These are phyloP conservation scores for Vigna hirtella DNA, from an alignment of 306 rosid genomes.

Conservation along the genomic window DNA sequence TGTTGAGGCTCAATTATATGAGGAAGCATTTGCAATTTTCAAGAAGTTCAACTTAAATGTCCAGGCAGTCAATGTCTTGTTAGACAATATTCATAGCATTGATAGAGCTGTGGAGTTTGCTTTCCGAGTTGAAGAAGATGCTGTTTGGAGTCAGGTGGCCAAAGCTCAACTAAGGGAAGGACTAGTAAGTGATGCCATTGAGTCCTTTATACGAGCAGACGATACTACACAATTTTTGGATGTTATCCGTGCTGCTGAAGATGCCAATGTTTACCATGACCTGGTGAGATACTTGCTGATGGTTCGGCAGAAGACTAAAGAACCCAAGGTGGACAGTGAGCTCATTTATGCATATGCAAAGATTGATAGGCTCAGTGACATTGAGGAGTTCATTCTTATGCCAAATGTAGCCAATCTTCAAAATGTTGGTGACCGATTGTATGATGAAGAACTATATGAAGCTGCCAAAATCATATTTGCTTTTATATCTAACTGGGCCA, in stretches of 20 bases:
- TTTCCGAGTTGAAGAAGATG: constrained; percentile 98
- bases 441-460: constrained; percentile 93
- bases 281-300: constrained; percentile 93
- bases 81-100: constrained; percentile 86
- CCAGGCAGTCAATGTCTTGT: constrained; percentile 93
- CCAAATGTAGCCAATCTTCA: constrained; percentile 99
- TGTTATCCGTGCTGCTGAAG: constrained; percentile 90
- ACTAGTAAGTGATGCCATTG: constrained; percentile 96
- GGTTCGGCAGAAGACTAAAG: constrained; percentile 96
- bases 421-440: constrained; percentile 92
- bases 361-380: constrained; percentile 93
- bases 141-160: constrained; percentile 99
- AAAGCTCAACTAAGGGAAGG: constrained; percentile 99
- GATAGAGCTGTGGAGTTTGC: constrained; percentile 99
- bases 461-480: constrained; percentile 97
- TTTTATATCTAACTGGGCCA: constrained; percentile 98
- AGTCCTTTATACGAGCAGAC: constrained; percentile 96
- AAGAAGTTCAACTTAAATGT: constrained; percentile 98
- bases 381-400: constrained; percentile 97
- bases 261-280: constrained; percentile 84
- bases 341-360: constrained; percentile 99
- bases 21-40: constrained; percentile 95
- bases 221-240: constrained; percentile 95
- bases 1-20: constrained; percentile 89
- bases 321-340: constrained; percentile 99